Evolutionary conservation across 441 rosid genomes (phyloP).

Genomic region (Euphorbia celastroides): DNA sequence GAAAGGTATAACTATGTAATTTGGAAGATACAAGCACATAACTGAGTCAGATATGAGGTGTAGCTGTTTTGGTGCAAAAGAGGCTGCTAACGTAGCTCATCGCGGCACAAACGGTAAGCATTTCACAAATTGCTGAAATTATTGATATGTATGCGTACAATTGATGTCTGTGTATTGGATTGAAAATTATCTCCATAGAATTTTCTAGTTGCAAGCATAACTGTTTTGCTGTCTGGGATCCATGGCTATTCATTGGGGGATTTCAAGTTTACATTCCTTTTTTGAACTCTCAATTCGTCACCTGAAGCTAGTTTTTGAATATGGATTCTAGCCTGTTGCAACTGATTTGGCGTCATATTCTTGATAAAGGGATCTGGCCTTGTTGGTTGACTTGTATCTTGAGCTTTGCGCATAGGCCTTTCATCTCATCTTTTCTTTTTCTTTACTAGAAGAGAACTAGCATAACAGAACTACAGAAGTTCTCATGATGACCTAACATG

Average conservation of each 20-base stretch:
- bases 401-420: background rate
- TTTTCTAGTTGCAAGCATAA: background rate
- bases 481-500: background rate
- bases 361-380: background rate
- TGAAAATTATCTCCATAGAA: background rate
- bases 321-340: background rate
- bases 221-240: too few relatives aligned
- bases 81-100: constrained; percentile 14
- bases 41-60: constrained; percentile 38
- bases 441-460: background rate
- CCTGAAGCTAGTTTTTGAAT: background rate
- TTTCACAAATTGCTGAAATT: background rate
- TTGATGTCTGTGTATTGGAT: background rate
- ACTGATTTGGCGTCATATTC: background rate
- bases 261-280: background rate
- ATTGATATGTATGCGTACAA: background rate
- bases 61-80: constrained; percentile 38
- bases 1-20: constrained; percentile 21
- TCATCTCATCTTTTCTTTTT: background rate
- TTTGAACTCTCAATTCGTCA: background rate
- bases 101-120: constrained; percentile 38
- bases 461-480: background rate
- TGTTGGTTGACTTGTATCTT: background rate
- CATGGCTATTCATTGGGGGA: background rate
- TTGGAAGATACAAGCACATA: constrained; percentile 16